These are phyloP conservation scores for Fusarium continuum DNA, from an alignment of 2,329 filamentous ascomycete species.

Conservation along the genomic window DNA sequence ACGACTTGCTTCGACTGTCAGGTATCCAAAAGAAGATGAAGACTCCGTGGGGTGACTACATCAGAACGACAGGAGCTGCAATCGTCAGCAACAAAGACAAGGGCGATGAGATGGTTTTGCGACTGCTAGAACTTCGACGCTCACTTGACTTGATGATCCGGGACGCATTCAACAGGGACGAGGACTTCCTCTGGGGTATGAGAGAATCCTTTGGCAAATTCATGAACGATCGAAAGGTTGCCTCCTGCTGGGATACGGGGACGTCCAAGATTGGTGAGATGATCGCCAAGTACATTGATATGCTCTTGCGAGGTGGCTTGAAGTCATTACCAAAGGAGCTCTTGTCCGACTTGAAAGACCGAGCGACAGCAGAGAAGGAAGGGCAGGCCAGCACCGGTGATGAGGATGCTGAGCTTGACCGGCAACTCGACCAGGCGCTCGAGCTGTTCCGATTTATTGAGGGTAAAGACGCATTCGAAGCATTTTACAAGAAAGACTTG, in stretches of 20 bases:
- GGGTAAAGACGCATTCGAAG: conserved; percentile 97
- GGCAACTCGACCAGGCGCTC: conserved; percentile 89
- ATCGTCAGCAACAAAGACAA: conserved; percentile 85
- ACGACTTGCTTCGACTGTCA: conserved; percentile 77
- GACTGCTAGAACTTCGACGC: conserved; percentile 82
- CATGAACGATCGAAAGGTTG: conserved; percentile 87
- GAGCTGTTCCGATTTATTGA: conserved; percentile 97
- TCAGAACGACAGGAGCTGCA: conserved; percentile 74
- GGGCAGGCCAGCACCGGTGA: conserved; percentile 77
- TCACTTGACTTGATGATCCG: conserved; percentile 80
- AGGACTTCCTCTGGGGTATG: conserved; percentile 79
- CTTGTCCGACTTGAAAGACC: conserved; percentile 68
- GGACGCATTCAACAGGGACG: conserved; percentile 78
- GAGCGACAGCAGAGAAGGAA: conserved; percentile 65
- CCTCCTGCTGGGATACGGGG: conserved; percentile 77
- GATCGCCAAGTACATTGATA: conserved; percentile 97
- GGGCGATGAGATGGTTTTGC: conserved; percentile 85
- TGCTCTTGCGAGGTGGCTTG: conserved; percentile 84
- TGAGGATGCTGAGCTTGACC: conserved; percentile 90
- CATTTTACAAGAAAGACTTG: conserved; percentile 98
- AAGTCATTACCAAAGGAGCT: conserved; percentile 81
- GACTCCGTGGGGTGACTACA: conserved; percentile 80
- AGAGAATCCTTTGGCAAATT: conserved; percentile 88
- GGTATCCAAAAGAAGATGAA: conserved; percentile 75
- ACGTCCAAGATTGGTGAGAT: conserved; percentile 97